These are phyloP conservation scores for Leavenworthia alabamica DNA, from an alignment of 345 rosid genomes.

Conservation along the genomic window DNA sequence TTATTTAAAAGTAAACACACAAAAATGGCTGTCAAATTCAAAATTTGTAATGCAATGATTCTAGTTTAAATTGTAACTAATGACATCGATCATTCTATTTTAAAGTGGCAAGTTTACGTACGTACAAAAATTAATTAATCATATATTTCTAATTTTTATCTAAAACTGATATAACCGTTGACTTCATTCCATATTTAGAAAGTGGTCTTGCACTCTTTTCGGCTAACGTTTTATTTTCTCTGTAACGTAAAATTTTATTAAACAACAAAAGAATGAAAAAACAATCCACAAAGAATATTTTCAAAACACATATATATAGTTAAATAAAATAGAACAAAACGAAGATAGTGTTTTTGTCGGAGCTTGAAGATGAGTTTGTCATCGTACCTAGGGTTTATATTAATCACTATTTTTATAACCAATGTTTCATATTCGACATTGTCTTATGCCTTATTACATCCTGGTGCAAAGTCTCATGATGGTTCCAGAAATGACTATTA, in stretches of 20 bases:
- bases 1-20: too few relatives aligned
- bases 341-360: neutral
- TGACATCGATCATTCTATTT: neutral
- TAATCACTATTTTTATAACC: neutral
- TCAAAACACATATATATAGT: neutral
- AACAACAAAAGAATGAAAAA: neutral
- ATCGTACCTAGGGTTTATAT: neutral
- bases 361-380: neutral
- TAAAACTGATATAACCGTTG: neutral
- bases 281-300: neutral
- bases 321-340: neutral
- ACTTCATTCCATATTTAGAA: neutral
- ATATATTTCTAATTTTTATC: neutral
- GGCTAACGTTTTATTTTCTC: neutral
- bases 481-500: constrained; percentile 30
- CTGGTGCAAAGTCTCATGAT: constrained; percentile 27
- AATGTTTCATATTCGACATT: constrained; percentile 5
- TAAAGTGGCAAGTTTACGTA: neutral
- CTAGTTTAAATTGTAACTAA: neutral
- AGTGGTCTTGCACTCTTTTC: constrained; percentile 16
- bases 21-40: neutral
- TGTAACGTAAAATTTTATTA: neutral
- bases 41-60: neutral
- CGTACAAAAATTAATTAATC: neutral
- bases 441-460: constrained; percentile 35